phyloP scores from a whole-genome alignment of 2,329 filamentous ascomycete genomes.

The Microdochium trichocladiopsis region DNA sequence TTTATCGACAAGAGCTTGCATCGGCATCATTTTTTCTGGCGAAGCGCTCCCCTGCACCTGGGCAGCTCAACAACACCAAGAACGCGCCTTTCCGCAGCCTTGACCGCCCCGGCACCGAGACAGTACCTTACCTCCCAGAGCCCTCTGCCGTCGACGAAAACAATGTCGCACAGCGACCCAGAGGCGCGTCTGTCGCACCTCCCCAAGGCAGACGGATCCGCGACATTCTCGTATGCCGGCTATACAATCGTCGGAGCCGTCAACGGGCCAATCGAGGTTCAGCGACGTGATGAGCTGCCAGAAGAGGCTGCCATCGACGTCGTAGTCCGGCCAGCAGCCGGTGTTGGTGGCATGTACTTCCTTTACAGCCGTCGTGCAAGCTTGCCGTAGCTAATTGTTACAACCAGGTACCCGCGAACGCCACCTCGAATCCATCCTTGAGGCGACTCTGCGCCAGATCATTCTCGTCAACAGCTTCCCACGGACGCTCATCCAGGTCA shows the following conservation, averaged over 20 bases:
- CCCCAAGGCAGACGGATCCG: slow-evolving; percentile 71
- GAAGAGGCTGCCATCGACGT: slow-evolving; percentile 90
- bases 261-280: slow-evolving; percentile 89
- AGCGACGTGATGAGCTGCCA: slow-evolving; percentile 80
- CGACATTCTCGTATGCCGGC: slow-evolving; percentile 66
- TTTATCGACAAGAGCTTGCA: too few relatives aligned
- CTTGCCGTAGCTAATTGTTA: slow-evolving; percentile 10
- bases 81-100: too few relatives aligned
- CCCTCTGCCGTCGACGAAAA: slow-evolving; percentile 26
- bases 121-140: neutral
- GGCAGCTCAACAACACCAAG: too few relatives aligned
- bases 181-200: slow-evolving; percentile 51
- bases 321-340: slow-evolving; percentile 76
- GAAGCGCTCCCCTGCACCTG: too few relatives aligned
- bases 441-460: slow-evolving; percentile 65
- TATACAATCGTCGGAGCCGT: slow-evolving; percentile 80
- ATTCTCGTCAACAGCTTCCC: slow-evolving; percentile 72
- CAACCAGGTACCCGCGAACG: slow-evolving; percentile 61
- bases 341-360: slow-evolving; percentile 62
- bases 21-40: too few relatives aligned
- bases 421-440: slow-evolving; percentile 72
- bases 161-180: slow-evolving; percentile 34
- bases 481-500: slow-evolving; percentile 71
- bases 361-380: neutral
- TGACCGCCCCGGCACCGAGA: too few relatives aligned